Conservation (phyloP, 2,329 filamentous ascomycete genomes). For the Xylariales sp. region DNA sequence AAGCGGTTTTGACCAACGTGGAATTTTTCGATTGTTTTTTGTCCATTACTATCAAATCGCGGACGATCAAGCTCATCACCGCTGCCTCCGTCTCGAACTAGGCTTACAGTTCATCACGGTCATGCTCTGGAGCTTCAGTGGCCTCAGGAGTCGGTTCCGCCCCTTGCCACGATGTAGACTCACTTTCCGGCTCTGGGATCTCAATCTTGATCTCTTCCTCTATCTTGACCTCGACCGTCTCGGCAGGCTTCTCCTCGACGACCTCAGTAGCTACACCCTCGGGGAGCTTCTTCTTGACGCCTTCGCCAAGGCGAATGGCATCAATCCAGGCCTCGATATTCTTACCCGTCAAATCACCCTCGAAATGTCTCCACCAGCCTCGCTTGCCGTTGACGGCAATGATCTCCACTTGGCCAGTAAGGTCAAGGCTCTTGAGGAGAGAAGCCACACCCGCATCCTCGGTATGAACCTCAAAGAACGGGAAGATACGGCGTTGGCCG, state of each 20-base stretch:
- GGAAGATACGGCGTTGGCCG: conserved; percentile 67
- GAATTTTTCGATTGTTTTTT: conserved; percentile 1
- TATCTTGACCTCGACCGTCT: conserved; percentile 34
- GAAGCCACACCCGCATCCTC: conserved; percentile 51
- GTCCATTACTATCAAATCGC: conserved; percentile 12
- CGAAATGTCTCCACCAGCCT: conserved; percentile 77
- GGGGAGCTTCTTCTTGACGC: conserved; percentile 71
- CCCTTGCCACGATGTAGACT: conserved; percentile 24
- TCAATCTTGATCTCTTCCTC: conserved; percentile 27
- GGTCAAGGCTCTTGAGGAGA: conserved; percentile 57
- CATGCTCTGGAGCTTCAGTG: conserved; percentile 24
- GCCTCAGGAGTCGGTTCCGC: conserved; percentile 31
- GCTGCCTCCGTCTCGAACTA: conserved; percentile 2
- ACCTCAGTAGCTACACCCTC: conserved; percentile 48
- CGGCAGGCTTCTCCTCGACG: conserved; percentile 33
- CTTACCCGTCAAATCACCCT: conserved; percentile 53
- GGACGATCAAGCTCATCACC: no score
- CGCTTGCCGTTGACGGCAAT: conserved; percentile 82
- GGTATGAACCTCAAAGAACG: conserved; percentile 70
- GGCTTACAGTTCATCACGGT: conserved; percentile 50
- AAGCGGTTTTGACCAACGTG: no score
- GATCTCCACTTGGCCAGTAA: conserved; percentile 61
- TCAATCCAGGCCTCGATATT: conserved; percentile 85
- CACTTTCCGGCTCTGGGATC: conserved; percentile 17
- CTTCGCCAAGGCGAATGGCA: conserved; percentile 83